phyloP scores from a whole-genome alignment of 768 basidiomycete species.

The Scleroderma citrinum region DNA sequence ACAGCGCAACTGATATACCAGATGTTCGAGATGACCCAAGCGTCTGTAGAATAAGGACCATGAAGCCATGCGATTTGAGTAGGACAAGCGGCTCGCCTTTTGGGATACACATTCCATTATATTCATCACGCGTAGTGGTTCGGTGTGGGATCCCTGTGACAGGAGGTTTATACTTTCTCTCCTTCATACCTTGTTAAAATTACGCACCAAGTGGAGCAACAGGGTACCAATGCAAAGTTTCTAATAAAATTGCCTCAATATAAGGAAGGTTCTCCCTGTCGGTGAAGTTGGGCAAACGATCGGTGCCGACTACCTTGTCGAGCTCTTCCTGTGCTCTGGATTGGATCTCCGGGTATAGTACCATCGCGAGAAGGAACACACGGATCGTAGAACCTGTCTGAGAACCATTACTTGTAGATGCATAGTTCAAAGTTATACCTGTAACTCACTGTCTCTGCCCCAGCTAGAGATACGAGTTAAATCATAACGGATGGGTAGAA shows the following conservation, averaged over 20 bases:
- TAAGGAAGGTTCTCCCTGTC: slow-evolving; percentile 16
- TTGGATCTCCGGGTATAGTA: slow-evolving; percentile 19
- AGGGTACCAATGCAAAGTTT: slow-evolving; percentile 17
- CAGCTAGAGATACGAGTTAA: too few relatives aligned
- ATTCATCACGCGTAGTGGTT: slow-evolving; percentile 34
- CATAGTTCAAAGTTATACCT: background rate
- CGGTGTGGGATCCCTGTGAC: slow-evolving; percentile 23
- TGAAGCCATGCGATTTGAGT: slow-evolving; percentile 11
- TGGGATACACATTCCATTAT: slow-evolving; percentile 45
- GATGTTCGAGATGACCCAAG: background rate
- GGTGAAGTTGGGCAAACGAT: slow-evolving; percentile 10
- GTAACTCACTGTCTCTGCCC: background rate
- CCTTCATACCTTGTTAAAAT: background rate
- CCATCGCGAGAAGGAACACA: slow-evolving; percentile 15
- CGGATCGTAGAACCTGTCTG: slow-evolving; percentile 12
- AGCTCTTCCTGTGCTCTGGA: slow-evolving; percentile 13
- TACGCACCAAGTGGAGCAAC: slow-evolving; percentile 16
- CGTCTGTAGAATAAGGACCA: slow-evolving; percentile 20
- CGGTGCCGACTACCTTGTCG: slow-evolving; percentile 15
- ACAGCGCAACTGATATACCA: background rate
- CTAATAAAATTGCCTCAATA: slow-evolving; percentile 18
- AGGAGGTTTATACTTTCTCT: too few relatives aligned
- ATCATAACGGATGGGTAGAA: background rate
- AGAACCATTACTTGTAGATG: background rate
- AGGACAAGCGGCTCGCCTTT: slow-evolving; percentile 28